phyloP scores from a whole-genome alignment of 176 grass and related monocot species.

The Poa pratensis region DNA sequence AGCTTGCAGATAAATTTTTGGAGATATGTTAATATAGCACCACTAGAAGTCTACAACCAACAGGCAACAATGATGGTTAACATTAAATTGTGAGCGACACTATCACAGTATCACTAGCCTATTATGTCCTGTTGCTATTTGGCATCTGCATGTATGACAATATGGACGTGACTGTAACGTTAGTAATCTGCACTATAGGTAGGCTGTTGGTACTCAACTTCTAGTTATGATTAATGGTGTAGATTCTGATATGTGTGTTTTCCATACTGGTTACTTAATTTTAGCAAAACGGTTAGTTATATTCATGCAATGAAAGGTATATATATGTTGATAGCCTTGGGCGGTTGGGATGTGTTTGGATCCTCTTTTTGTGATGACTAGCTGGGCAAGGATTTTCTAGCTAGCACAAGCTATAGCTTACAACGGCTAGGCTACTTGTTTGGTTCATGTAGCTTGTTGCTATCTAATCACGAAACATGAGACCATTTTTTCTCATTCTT shows the following conservation, averaged over 20 bases:
- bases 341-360: not conserved
- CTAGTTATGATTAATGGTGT: not conserved
- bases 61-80: not conserved
- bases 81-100: not conserved
- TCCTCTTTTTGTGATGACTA: not conserved
- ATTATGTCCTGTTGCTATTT: slow-evolving; percentile 22
- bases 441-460: not conserved
- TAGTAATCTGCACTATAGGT: slow-evolving; percentile 1
- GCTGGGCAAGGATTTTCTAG: not conserved
- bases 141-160: not conserved
- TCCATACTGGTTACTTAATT: not conserved
- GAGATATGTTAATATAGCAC: slow-evolving; percentile 4
- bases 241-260: slow-evolving; percentile 6
- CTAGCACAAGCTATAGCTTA: not conserved
- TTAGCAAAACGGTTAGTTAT: not conserved
- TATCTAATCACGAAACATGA: too few species aligned
- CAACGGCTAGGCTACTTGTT: not conserved
- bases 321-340: not conserved
- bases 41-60: not conserved
- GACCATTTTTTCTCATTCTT: too few species aligned
- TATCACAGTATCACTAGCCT: not conserved
- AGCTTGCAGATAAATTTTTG: not conserved
- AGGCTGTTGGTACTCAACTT: slow-evolving; percentile 16
- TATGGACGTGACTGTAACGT: slow-evolving; percentile 32
- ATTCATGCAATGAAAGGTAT: not conserved